Evolutionary conservation across 495 filamentous ascomycete species (phyloP).

Genomic region (Aspergillus indologenus): DNA sequence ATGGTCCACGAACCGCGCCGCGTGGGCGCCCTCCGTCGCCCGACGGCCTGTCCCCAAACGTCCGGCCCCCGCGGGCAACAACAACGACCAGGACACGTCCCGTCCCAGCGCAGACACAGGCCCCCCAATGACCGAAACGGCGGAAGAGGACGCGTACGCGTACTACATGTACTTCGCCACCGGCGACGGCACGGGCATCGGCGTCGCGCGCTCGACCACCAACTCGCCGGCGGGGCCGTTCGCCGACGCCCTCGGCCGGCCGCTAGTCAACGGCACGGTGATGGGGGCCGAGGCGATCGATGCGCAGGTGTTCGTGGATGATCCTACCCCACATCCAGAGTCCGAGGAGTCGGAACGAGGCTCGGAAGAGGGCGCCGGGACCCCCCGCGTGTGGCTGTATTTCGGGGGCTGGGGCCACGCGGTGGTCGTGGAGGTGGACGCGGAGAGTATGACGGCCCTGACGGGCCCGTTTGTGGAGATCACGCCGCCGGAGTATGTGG

Average conservation of each 20-base stretch:
- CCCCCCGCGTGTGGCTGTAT: conserved; percentile 41
- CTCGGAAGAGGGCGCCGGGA: conserved; percentile 8
- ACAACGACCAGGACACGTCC: no score
- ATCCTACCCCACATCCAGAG: no score
- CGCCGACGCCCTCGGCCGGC: conserved; percentile 40
- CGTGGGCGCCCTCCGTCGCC: conserved; percentile 46
- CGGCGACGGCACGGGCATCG: conserved; percentile 47
- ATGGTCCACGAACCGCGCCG: conserved; percentile 40
- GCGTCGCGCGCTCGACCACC: conserved; percentile 36
- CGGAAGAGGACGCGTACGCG: conserved; percentile 11
- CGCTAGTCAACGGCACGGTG: conserved; percentile 39
- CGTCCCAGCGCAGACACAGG: no score
- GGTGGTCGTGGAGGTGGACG: conserved; percentile 41
- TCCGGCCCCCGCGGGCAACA: no score
- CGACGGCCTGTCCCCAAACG: conserved; percentile 9
- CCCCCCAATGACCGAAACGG: background rate
- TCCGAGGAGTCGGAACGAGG: background rate
- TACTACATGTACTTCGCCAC: conserved; percentile 50
- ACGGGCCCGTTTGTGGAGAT: conserved; percentile 33
- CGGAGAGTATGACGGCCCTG: conserved; percentile 41
- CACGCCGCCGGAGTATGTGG: conserved; percentile 42
- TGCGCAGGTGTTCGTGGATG: conserved; percentile 45
- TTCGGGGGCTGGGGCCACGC: conserved; percentile 46
- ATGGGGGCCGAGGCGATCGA: conserved; percentile 44
- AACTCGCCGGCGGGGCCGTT: conserved; percentile 42